Evolutionary conservation across 2,329 filamentous ascomycete species (phyloP).

Genomic region (Xylariaceae sp.): DNA sequence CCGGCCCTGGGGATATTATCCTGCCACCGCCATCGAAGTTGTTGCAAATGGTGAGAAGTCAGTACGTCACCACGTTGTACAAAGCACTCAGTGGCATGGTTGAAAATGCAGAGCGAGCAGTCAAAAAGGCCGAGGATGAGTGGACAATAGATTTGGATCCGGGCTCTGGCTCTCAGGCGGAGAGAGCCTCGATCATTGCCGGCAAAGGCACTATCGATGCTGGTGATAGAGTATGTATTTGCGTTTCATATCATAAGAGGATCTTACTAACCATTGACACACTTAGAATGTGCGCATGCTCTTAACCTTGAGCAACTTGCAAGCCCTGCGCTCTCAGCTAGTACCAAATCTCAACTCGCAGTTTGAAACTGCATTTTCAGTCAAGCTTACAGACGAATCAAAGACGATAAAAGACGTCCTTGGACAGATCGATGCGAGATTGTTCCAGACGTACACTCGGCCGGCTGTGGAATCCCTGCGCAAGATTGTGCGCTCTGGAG

Average conservation of each 20-base stretch:
- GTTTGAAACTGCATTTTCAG: slow-evolving; percentile 90
- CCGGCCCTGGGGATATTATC: slow-evolving; percentile 72
- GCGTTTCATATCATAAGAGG: neutral
- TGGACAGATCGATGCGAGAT: slow-evolving; percentile 79
- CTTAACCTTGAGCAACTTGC: slow-evolving; percentile 87
- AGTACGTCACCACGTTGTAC: slow-evolving; percentile 92
- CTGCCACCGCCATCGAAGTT: slow-evolving; percentile 81
- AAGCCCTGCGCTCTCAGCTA: slow-evolving; percentile 73
- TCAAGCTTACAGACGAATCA: slow-evolving; percentile 89
- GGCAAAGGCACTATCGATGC: slow-evolving; percentile 50
- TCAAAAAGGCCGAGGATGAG: slow-evolving; percentile 61
- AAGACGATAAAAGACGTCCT: slow-evolving; percentile 90
- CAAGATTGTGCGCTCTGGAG: slow-evolving; percentile 67
- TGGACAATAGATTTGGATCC: slow-evolving; percentile 50
- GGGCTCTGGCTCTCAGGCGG: slow-evolving; percentile 30
- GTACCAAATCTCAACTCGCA: slow-evolving; percentile 86
- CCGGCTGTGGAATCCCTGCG: slow-evolving; percentile 67
- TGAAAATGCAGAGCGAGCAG: slow-evolving; percentile 81
- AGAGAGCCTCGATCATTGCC: slow-evolving; percentile 35
- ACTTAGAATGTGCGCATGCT: slow-evolving; percentile 84
- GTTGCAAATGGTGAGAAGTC: slow-evolving; percentile 82
- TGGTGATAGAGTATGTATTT: slow-evolving; percentile 49
- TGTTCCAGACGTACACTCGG: slow-evolving; percentile 89
- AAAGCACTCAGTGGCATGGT: slow-evolving; percentile 94
- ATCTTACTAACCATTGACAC: slow-evolving; percentile 23